A percentile compares a stretch with the other conserved stretches of the same genome.
Conservation (phyloP, 2,329 filamentous ascomycete species). For the Trichoderma harzianum region DNA sequence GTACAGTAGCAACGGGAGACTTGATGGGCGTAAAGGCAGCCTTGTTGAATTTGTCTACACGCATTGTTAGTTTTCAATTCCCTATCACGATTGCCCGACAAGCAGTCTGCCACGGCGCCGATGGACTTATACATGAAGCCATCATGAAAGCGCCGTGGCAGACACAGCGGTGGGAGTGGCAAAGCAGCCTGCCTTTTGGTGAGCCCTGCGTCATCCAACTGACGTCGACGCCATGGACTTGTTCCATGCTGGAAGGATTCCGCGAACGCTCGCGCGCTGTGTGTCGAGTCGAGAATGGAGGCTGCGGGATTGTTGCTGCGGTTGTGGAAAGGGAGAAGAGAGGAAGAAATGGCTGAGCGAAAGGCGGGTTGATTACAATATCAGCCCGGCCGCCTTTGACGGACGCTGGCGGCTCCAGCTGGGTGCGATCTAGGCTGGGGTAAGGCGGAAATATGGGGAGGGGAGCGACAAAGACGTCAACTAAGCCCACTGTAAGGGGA, state of each 20-base stretch:
- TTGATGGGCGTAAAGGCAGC: slow-evolving; percentile 28
- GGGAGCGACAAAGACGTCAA: slow-evolving; percentile 4
- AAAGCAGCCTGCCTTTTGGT: slow-evolving; percentile 64
- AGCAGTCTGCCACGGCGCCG: not conserved
- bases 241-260: slow-evolving; percentile 61
- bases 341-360: not conserved
- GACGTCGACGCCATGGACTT: slow-evolving; percentile 78
- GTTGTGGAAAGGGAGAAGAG: not conserved
- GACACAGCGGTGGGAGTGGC: slow-evolving; percentile 15
- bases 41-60: slow-evolving; percentile 32
- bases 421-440: slow-evolving; percentile 17
- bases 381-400: not conserved
- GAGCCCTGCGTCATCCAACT: slow-evolving; percentile 84
- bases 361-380: slow-evolving; percentile 14
- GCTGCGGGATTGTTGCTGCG: not conserved
- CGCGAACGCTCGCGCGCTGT: slow-evolving; percentile 12
- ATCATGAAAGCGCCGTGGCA: not conserved
- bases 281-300: not conserved
- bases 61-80: not conserved
- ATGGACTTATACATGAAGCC: not conserved
- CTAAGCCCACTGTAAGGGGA: slow-evolving; percentile 5
- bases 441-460: slow-evolving; percentile 13
- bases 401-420: slow-evolving; percentile 10
- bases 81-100: not conserved
- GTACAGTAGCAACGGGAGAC: slow-evolving; percentile 26